Conservation (phyloP, 2,329 filamentous ascomycete genomes). For the Fusarium austroafricanum region DNA sequence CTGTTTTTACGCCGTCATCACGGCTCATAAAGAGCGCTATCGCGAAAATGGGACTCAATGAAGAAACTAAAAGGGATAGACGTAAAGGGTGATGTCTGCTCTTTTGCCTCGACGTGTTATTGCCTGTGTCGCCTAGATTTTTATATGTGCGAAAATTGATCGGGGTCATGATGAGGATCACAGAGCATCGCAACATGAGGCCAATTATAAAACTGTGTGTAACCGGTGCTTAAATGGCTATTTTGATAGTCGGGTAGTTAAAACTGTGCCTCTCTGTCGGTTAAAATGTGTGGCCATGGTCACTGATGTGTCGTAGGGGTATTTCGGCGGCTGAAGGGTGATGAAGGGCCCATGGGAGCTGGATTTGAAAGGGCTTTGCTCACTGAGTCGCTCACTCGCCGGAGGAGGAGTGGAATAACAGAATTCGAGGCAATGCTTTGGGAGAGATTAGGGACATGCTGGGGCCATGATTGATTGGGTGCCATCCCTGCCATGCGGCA, state of each 20-base stretch:
- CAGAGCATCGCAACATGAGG: slow-evolving; percentile 28
- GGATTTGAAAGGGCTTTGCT: slow-evolving; percentile 31
- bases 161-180: slow-evolving; percentile 13
- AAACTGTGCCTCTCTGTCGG: neutral
- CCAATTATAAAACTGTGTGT: slow-evolving; percentile 11
- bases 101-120: neutral
- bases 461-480: too few species aligned
- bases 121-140: neutral
- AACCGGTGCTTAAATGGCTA: slow-evolving; percentile 11
- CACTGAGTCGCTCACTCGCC: slow-evolving; percentile 33
- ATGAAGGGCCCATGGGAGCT: slow-evolving; percentile 16
- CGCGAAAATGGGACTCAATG: neutral
- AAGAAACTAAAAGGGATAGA: neutral
- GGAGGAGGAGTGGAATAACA: slow-evolving; percentile 32
- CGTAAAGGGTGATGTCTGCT: neutral
- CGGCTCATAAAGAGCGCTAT: slow-evolving; percentile 25
- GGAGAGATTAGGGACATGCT: too few species aligned
- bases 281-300: slow-evolving; percentile 6
- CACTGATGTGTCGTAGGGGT: slow-evolving; percentile 3
- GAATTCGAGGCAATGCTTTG: too few species aligned
- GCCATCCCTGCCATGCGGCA: slow-evolving; percentile 13
- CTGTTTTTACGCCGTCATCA: slow-evolving; percentile 30
- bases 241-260: neutral
- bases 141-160: neutral
- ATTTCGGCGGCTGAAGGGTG: slow-evolving; percentile 21